Evolutionary conservation across 495 filamentous ascomycete genomes (phyloP), one percentile per base, ranked within the genome.

Genomic region (Massariosphaeria phaeospora): DNA sequence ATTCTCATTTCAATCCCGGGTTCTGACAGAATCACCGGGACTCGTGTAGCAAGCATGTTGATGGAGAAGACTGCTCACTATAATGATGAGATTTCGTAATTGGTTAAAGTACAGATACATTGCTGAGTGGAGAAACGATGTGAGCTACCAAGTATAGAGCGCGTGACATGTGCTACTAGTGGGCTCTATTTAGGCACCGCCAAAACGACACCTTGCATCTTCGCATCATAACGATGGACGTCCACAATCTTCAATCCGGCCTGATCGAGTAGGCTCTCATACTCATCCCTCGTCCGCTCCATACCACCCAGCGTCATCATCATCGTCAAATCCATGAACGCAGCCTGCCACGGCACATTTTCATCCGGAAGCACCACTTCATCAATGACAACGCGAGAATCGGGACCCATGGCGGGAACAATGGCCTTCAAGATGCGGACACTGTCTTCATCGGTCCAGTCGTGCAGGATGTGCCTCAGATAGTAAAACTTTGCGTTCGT

Each of bases 401-500:
- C 29, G 12, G 48, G 39, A 4, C 38, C 45, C 55, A 58, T 58
- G 7, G 55, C 36, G 7, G 53, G 45, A 9, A 51, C 30, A 30
- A 51, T 51, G 10, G 13, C 24, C 13, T 44, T 26, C 34, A 51
- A 36, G 23, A 58, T 51, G 9, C 20, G 44, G 21, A 52, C 39
- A 13, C 31, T 38, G 18, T 58, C 47, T 8, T 34, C 40, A 30
- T 58, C 36, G 33, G 39, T 25, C 55, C 55, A 58, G 20, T 58
- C 55, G 31, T 58, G 48, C 12, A 58, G 15, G 27, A 58, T 47
- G 23, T 51, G 47, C 23, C 47, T 38, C 1, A 58, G 55, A 33
- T 51, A 58, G 21, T 58, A 58, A 20, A 58, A 51, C 26, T 52
- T 58, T 1, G 55, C 55, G 70, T 75, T 73, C 66, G 69, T 70